Base-by-base conservation (phyloP, 768 basidiomycete species). In the Termitomyces bulborhizus region DNA sequence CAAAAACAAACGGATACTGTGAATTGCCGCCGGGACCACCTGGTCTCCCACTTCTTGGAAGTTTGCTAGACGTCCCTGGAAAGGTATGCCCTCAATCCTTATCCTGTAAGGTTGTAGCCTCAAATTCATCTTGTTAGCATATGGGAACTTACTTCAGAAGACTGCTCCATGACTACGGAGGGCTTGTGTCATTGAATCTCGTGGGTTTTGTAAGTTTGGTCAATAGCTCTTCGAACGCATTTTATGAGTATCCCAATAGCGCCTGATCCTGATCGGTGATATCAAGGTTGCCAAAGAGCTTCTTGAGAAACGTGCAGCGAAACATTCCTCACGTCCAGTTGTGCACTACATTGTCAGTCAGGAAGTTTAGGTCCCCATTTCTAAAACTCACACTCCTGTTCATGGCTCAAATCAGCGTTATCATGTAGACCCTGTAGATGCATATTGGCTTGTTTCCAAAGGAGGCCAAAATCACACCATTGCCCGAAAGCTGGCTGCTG, bases 401-500 rank as follows among this genome's bases (percentile, higher is more conserved):
- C 8, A 13, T 42, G 21, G 26, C 6, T 27, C 15, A 27, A 27
- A 29, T 9, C 16, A 45, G 44, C 44, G 16, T 29, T n/a, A 45
- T 29, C 44, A 45, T 29, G 44, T 45, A n/a, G 44, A 45, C 9
- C 44, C 44, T n/a, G 13, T 29, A n/a, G 27, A 45, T 4, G 16
- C 44, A 11, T 53, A 53, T 34, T 53, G 52, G 52, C 21, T 32
- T 36, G 52, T 46, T 31, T 53, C 42, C 18, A 21, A 45, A 24
- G 31, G 26, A 27, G 36, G 52, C 11, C 21, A 37, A 37, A 53
- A 36, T 37, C 52, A 46, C 16, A 34, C 42, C 2, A 45, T 53
- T 37, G 52, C 21, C 6, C 52, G 52, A 27, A 53, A 27, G 43
- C 27, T 53, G 32, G 26, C 52, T 11, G n/a, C 34, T 1, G 29